Percentiles rank a stretch among this genome's conserved stretches.
phyloP scores from a whole-genome alignment of 2,329 filamentous ascomycete species.

The Hortaea werneckii region DNA sequence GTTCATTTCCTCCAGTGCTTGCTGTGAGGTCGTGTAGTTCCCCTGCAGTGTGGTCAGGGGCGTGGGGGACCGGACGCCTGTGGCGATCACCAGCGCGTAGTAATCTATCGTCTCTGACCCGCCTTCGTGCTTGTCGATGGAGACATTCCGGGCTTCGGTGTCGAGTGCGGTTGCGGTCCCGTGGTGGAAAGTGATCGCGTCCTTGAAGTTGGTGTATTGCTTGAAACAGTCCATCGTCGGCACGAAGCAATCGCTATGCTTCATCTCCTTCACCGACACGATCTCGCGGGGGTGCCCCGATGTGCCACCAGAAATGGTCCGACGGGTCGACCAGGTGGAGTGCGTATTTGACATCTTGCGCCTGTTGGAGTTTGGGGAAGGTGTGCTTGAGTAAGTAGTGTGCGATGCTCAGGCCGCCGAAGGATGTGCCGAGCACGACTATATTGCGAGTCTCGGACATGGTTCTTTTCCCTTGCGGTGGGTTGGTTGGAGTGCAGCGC shows the following conservation, averaged over 20 bases:
- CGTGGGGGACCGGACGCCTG: conserved; percentile 40
- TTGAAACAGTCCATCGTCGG: conserved; percentile 42
- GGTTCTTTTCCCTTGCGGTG: neutral
- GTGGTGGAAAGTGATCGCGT: conserved; percentile 37
- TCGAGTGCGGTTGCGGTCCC: conserved; percentile 41
- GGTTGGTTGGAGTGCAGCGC: too few species aligned
- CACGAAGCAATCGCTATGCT: conserved; percentile 38
- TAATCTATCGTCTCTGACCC: conserved; percentile 34
- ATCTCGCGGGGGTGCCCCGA: conserved; percentile 44
- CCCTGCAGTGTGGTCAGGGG: conserved; percentile 36
- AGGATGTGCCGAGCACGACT: conserved; percentile 45
- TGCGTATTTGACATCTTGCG: conserved; percentile 33
- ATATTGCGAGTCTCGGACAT: conserved; percentile 33
- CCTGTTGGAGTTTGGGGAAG: conserved; percentile 30
- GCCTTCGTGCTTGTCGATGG: conserved; percentile 25
- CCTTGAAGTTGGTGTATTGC: conserved; percentile 33
- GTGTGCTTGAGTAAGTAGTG: conserved; percentile 47
- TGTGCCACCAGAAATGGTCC: conserved; percentile 42
- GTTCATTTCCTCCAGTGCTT: conserved; percentile 24
- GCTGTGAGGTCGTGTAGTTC: conserved; percentile 21
- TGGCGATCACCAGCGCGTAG: conserved; percentile 48
- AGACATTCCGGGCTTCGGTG: conserved; percentile 32
- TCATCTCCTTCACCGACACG: conserved; percentile 38
- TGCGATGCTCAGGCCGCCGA: conserved; percentile 41
- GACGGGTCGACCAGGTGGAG: conserved; percentile 47